phyloP scores from a whole-genome alignment of 345 rosid genomes.

The Citrus glauca region DNA sequence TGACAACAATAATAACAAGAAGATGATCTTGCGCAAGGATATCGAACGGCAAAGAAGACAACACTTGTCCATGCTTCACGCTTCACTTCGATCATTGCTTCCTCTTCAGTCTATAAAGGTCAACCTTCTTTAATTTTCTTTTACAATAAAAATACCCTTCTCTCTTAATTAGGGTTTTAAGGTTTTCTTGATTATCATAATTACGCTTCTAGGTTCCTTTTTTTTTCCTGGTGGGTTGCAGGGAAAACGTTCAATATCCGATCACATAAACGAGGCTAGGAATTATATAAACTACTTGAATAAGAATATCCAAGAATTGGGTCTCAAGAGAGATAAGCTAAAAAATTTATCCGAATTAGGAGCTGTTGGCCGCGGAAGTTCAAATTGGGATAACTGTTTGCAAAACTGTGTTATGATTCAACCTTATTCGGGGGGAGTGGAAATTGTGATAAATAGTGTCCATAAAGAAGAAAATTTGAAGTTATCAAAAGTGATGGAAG shows the following conservation, averaged over 20 bases:
- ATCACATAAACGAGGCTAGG: slow-evolving; percentile 41
- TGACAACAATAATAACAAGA: neutral
- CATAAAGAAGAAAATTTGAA: slow-evolving; percentile 15
- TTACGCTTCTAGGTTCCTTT: slow-evolving; percentile 14
- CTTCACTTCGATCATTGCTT: slow-evolving; percentile 43
- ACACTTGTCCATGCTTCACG: slow-evolving; percentile 37
- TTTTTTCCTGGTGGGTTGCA: slow-evolving; percentile 16
- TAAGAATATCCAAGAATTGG: slow-evolving; percentile 25
- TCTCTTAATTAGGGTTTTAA: neutral
- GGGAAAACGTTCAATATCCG: slow-evolving; percentile 53
- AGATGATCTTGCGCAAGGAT: slow-evolving; percentile 36
- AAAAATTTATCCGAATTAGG: slow-evolving; percentile 1
- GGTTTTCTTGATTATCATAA: neutral
- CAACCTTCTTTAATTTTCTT: neutral
- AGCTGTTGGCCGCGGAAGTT: neutral
- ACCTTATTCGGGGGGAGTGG: slow-evolving; percentile 24
- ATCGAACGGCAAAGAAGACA: slow-evolving; percentile 48
- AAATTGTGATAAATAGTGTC: slow-evolving; percentile 20
- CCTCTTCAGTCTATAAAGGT: slow-evolving; percentile 47
- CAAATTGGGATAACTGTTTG: neutral
- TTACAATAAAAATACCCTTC: neutral
- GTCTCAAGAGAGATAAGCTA: slow-evolving; percentile 34
- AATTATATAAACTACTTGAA: slow-evolving; percentile 33
- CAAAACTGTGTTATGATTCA: slow-evolving; percentile 13
- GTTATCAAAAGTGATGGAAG: slow-evolving; percentile 27